Evolutionary conservation across 192 early-diverging fungal species (phyloP), one percentile per base, ranked within the genome.

Genomic region (Ambispora gerdemannii): DNA sequence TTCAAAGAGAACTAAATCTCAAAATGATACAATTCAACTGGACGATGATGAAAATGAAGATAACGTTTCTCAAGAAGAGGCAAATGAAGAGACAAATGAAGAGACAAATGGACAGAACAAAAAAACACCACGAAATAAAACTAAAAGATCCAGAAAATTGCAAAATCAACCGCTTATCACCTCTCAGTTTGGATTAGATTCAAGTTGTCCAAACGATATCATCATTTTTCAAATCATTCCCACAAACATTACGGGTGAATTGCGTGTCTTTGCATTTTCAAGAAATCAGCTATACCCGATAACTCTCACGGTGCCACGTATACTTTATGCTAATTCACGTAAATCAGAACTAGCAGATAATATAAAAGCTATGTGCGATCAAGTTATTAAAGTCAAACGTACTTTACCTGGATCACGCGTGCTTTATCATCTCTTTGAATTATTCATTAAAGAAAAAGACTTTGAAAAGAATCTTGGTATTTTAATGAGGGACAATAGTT

Each of bases 221-320:
- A 96, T 95, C 95, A 82, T 99, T 13, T 53, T 99, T 22, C 93
- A 95, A 68, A 89, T 96, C 69, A 82, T 81, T 3, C 90, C 88
- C 49, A 93, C 92, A 4, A 92, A 95, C 38, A 84, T 72, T 2
- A 89, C 89, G 3, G 97, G 97, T 22, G 91, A 93, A 76, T 94
- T 94, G 60, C 80, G 80, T n/a, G 82, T 95, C 13, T 99, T 95
- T 95, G 84, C 90, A 13, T 64, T 92, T 27, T 82, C 91, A 7
- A 82, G 89, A 63, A 83, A 83, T 31, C 79, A 83, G 27, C 69
- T 98, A 61, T 87, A 93, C 69, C 70, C 81, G 2, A 83, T 96
- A 33, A 83, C 84, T 3, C 67, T 99, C 0, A 76, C 84, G 0
- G 88, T 98, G 8, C 94, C 94, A 8, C 87, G 95, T 30, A 84